Evolutionary conservation across 495 filamentous ascomycete genomes (phyloP).

Genomic region (Penicillium paxilli): DNA sequence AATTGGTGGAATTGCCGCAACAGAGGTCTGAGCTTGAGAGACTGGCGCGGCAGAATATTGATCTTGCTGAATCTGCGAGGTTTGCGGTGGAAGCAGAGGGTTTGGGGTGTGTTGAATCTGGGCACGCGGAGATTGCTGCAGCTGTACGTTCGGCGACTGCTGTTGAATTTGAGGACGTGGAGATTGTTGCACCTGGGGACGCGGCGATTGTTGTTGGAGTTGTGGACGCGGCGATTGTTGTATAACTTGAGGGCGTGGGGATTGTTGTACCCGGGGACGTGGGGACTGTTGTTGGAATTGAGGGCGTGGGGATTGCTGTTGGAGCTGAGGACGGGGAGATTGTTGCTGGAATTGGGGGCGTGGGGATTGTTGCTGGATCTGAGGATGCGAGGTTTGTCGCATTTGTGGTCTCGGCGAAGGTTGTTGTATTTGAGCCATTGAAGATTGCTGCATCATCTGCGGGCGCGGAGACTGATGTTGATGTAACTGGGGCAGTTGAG

Average conservation of each 20-base stretch:
- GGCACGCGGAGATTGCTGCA: conserved; percentile 14
- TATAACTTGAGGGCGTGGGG: not conserved
- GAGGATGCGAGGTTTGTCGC: conserved; percentile 5
- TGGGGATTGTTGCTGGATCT: conserved; percentile 7
- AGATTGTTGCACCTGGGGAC: conserved; percentile 1
- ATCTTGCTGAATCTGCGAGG: not conserved
- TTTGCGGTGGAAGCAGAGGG: conserved; percentile 33
- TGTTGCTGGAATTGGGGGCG: conserved; percentile 1
- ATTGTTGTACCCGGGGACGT: not conserved
- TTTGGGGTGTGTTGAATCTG: conserved; percentile 20
- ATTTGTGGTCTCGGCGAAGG: conserved; percentile 5
- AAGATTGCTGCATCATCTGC: conserved; percentile 12
- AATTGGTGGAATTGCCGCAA: not conserved
- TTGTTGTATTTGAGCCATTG: conserved; percentile 3
- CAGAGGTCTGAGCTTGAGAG: too few species aligned
- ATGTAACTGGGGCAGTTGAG: not conserved
- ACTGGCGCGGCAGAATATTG: not conserved
- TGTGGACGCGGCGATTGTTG: not conserved
- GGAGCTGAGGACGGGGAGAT: not conserved
- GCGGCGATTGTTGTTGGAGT: conserved; percentile 2
- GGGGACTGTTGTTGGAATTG: conserved; percentile 8
- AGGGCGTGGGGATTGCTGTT: conserved; percentile 6
- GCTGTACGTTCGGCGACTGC: too few species aligned
- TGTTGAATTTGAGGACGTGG: not conserved
- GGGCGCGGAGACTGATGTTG: not conserved